Base-by-base conservation (phyloP, 768 basidiomycete species). In the Auricularia auricula-judae region DNA sequence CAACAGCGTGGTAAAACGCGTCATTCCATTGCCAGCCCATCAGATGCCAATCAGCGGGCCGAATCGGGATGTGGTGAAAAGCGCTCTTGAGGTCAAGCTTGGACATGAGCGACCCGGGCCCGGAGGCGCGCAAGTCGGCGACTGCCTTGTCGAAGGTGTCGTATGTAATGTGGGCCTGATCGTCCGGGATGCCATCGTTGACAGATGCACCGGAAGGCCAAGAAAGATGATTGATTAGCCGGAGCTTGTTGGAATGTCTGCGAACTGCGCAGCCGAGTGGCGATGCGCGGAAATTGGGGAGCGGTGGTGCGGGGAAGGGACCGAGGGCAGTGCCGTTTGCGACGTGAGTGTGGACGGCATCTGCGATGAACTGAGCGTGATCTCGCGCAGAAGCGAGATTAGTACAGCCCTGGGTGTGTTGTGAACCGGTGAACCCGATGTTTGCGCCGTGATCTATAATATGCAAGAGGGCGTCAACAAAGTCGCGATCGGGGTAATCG, bases 61-160 rank as follows among this genome's bases (percentile, higher is more conserved):
- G 36, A 2, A 39, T 39, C 7, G 36, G 76, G 36, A 78, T 74
- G 47, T 77, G 77, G 21, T 71, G 68, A 64, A 78, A 79, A 0
- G 76, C 77, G 11, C 74, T 71, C 63, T 74, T 70, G 10, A 79
- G 68, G 63, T 78, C 76, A 16, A 76, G 72, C 64, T 77, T 78
- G 3, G 67, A 70, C 65, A 78, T 69, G 0, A 74, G 67, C 0
- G 74, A 70, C 14, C 72, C 70, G 1, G 43, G 71, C 1, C 76
- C 73, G 36, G 36, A 39, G 1, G 70, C 70, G 0, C 2, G n/a
- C 0, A 77, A 63, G 54, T 75, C 71, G 1, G 11, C 1, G 4
- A 65, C 18, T 3, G 64, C 64, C n/a, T 23, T 23, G 21, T 62
- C 2, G 62, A 76, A 72, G 54, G 68, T 67, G 35, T 78, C 72